Evolutionary conservation across 345 rosid genomes (phyloP), one percentile per base, ranked within the genome.

Genomic region (Fremontodendron californicum): DNA sequence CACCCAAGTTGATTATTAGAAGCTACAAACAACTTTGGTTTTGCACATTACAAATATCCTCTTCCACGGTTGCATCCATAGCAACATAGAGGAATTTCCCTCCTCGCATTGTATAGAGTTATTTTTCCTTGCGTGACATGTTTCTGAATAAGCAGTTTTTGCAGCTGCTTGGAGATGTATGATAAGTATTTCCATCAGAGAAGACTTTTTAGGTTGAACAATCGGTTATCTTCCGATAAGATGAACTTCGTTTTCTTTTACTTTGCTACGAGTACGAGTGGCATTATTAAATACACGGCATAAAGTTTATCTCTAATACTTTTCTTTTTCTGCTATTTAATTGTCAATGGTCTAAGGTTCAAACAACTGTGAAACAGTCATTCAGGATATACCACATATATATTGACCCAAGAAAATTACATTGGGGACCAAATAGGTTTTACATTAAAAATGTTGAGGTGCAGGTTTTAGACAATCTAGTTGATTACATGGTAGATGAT

Each of bases 81-180:
- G 45, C 71, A 49, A 72, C 64, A 79, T 72, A 71, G 81, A 79
- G 81, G 77, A 78, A 73, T 69, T 57, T 51, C 46, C 72, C 48
- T 60, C 39, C 58, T 77, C 75, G 37, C 83, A 78, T 31, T 51
- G 89, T 82, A 82, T 86, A 88, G 93, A 90, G 86, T 78, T 66
- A 15, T 78, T 75, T 80, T 72, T 21, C 70, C 61, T 69, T 61
- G 78, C 76, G 82, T 79, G 83, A 78, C 57, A 29, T n/a, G 25
- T 77, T 64, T 25, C 65, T 66, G 76, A 88, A 88, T 86, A 85
- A 86, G 85, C 76, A 81, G 84, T 78, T 85, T 80, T 83, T 57
- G 70, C 25, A 64, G 62, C 75, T 33, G 40, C 49, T 63, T 33
- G 58, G 64, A 61, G 86, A 73, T 75, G 74, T 48, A 21, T 78